phyloP scores from a whole-genome alignment of 1,284 basidiomycete genomes.

The Ceratobasidium sp. region DNA sequence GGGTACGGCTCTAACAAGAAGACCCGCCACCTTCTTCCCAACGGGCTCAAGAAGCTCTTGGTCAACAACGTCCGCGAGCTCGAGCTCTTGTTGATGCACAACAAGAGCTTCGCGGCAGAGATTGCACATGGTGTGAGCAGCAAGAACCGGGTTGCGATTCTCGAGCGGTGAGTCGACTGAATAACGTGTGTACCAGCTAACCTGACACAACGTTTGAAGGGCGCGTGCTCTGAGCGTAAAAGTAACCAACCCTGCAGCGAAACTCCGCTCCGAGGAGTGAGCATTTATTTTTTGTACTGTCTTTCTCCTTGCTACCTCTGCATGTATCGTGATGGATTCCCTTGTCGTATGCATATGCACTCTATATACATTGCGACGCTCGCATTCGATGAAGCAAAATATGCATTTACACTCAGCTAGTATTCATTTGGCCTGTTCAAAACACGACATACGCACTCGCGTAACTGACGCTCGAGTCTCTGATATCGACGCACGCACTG shows the following conservation, averaged over 20 bases:
- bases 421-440: conserved; percentile 49
- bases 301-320: conserved; percentile 41
- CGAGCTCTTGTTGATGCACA: conserved; percentile 97
- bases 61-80: conserved; percentile 93
- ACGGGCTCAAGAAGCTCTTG: conserved; percentile 93
- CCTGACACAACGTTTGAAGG: conserved; percentile 58
- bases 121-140: conserved; percentile 98
- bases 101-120: conserved; percentile 95
- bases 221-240: conserved; percentile 91
- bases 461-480: conserved; percentile 94
- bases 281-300: conserved; percentile 23
- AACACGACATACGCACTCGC: conserved; percentile 85
- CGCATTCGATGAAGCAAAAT: conserved; percentile 28
- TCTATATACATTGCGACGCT: conserved; percentile 10
- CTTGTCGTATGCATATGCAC: conserved; percentile 38
- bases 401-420: conserved; percentile 13
- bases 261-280: conserved; percentile 97
- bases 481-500: conserved; percentile 71
- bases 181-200: not conserved
- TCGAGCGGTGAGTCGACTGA: conserved; percentile 74
- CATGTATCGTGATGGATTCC: conserved; percentile 41
- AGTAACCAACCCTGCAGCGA: conserved; percentile 95
- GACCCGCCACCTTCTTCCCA: conserved; percentile 95
- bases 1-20: conserved; percentile 90
- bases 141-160: conserved; percentile 93